Base-by-base conservation (phyloP, 108 stramenopile genomes). In the Pseudonitzschia pungens region DNA sequence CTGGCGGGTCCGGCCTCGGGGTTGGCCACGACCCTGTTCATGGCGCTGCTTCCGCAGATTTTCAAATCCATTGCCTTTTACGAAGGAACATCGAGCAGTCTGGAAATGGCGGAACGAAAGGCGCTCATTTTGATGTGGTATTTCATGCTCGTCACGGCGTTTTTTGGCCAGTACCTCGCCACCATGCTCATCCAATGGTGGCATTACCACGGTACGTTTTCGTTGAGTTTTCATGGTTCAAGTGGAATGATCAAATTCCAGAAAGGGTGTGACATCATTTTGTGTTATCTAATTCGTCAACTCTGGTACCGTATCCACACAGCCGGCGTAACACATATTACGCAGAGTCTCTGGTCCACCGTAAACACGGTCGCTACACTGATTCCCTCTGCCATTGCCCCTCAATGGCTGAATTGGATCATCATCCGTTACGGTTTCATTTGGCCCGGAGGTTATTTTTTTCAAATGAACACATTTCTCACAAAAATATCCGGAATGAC, bases 321-420 rank as follows among this genome's bases (percentile, higher is more conserved):
- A 58, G 60, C 60, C 7, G 60, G 60, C n/a, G 60, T 62, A 16
- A 62, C 60, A 18, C 26, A 62, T 6, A 41, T 62, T 14, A 31
- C 60, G 16, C 60, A 40, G 29, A 62, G 60, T 28, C 60, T 62
- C n/a, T 62, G 60, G 60, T 62, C 60, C 14, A 62, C 60, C 20
- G 60, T 78, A 11, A 48, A 50, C n/a, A n/a, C 24, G 18, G 54
- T 78, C 29, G 77, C 77, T 11, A 66, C 54, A 16, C 48, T 57
- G 59, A 78, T 71, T 33, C 77, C 77, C 6, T 68, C 71, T 50
- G 14, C 29, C 11, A 72, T 70, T 40, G 77, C 77, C 20, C 70
- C 77, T 20, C 51, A 50, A 33, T 93, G 92, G 92, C 66, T 93
- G 52, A 96, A 96, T 77, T 96, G 95, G 95, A 89, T 93, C 28